Evolutionary conservation across 495 filamentous ascomycete genomes (phyloP), one percentile per base, ranked within the genome.

Genomic region (Ascodesmis nigricans): DNA sequence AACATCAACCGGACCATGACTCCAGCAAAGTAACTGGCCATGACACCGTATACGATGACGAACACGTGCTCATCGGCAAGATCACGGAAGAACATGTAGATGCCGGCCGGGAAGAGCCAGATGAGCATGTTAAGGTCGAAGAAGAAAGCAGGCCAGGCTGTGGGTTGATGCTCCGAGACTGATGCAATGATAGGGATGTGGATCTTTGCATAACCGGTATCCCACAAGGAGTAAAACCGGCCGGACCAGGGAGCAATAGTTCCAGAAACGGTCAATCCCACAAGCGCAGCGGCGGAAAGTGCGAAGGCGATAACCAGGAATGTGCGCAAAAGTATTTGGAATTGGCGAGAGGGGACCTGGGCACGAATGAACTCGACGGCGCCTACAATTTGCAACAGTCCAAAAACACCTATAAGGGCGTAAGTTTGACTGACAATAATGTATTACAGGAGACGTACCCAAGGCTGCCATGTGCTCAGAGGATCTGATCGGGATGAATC

Each of bases 1-100:
- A 99, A 62, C 90, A 99, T 99, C 46, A 99, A 58, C 50, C 90
- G 79, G 35, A 99, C 90, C 90, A 99, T 99, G 54, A 99, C 90
- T 47, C 90, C 90, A 23, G 90, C 79, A 46, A 99, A 99, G 62
- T 99, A 99, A 58, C 80, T 91, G 35, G 82, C 73, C 30, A 92
- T 72, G 29, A 99, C 71, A 13, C 81, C 69, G 55, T 99, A 99
- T 42, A 95, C 90, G 50, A 99, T 77, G 44, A 99, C 71, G 48
- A 99, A 99, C 22, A 99, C 90, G 42, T 99, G 90, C 61, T 99
- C 82, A 54, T 99, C 90, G 44, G 71, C 74, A 19, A 99, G 67
- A 19, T 74, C 70, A 53, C 78, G 74, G 70, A 93, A 99, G 60
- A 81, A 92, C 64, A 99, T 75, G 58, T 92, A 99, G 35, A 99